These are phyloP conservation scores for Lipomyces chichibuensis DNA, from an alignment of 805 yeast genomes.

Conservation along the genomic window DNA sequence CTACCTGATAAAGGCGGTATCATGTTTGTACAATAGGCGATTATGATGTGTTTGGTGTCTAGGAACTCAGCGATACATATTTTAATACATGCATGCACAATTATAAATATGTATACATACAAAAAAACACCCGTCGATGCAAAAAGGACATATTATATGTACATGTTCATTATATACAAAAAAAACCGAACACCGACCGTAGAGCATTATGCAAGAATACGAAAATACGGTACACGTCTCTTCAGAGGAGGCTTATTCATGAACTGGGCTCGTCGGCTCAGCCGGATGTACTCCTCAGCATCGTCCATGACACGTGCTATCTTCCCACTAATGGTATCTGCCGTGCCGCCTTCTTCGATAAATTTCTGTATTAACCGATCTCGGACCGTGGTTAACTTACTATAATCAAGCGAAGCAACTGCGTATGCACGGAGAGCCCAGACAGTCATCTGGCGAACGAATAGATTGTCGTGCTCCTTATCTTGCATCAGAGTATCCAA, in stretches of 20 bases:
- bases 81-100: not conserved
- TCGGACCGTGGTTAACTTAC: not conserved
- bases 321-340: constrained; percentile 9
- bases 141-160: not conserved
- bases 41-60: not conserved
- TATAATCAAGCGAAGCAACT: constrained; percentile 5
- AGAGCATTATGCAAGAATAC: not conserved
- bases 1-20: not conserved
- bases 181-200: constrained; percentile 2
- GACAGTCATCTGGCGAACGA: constrained; percentile 14
- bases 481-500: constrained; percentile 20
- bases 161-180: not conserved
- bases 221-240: constrained; percentile 8
- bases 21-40: not conserved
- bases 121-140: not conserved
- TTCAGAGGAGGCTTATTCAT: not conserved
- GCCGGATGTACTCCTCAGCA: constrained; percentile 1
- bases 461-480: not conserved
- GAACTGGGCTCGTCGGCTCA: not conserved
- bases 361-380: constrained; percentile 12
- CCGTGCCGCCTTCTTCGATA: constrained; percentile 5
- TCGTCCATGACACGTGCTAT: constrained; percentile 8
- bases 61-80: not conserved
- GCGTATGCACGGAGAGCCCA: constrained; percentile 25
- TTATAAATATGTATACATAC: not conserved